Percentiles rank a stretch among this genome's conserved stretches.
Conservation (phyloP, 169 alveolate species). For the Eimeria necatrix region DNA sequence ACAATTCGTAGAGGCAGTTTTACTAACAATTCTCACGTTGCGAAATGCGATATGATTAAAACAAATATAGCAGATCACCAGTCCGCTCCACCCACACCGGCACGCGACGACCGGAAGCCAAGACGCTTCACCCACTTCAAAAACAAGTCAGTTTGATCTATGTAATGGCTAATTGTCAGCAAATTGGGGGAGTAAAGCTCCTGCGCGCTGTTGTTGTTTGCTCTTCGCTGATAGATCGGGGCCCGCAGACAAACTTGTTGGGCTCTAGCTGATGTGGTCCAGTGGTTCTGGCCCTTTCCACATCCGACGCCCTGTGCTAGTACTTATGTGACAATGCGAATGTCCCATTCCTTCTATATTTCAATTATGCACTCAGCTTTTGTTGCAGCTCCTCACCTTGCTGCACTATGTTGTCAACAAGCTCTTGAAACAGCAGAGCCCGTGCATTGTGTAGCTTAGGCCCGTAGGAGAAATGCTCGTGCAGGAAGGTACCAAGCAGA, state of each 20-base stretch:
- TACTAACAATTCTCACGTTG: conserved; percentile 18
- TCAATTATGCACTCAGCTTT: no score
- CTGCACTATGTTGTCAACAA: no score
- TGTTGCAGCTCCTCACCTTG: no score
- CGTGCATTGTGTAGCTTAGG: no score
- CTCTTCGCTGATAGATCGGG: conserved; percentile 30
- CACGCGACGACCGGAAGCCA: conserved; percentile 17
- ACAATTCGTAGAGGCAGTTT: not conserved
- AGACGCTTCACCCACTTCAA: conserved; percentile 43
- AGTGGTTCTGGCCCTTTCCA: not conserved
- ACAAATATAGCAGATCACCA: conserved; percentile 59
- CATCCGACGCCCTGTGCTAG: no score
- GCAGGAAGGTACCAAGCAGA: no score
- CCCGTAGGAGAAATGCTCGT: no score
- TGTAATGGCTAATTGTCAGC: not conserved
- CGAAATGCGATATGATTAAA: conserved; percentile 64
- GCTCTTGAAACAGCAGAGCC: no score
- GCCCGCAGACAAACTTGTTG: conserved; percentile 34
- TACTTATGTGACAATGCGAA: no score
- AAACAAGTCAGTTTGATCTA: not conserved
- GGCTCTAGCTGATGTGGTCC: conserved; percentile 35
- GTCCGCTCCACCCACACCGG: conserved; percentile 64
- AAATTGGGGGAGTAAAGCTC: not conserved
- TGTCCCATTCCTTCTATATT: no score
- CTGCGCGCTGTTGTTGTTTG: not conserved